Conservation (phyloP, 805 yeast genomes). For the Saccharomycopsis selenospora region DNA sequence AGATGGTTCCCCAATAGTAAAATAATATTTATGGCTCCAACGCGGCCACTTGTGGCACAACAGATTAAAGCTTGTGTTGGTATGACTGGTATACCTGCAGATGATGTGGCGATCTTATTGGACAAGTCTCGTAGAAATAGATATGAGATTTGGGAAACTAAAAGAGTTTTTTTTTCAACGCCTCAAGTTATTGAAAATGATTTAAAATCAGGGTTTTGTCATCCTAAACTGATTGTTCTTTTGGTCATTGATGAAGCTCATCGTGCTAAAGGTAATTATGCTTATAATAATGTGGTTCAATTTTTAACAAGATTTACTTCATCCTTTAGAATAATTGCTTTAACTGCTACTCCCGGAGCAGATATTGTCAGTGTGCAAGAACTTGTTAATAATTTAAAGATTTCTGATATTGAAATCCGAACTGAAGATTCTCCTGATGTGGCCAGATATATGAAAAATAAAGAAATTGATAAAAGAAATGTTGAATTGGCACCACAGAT, state of each 20-base stretch:
- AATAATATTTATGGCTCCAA: constrained; percentile 93
- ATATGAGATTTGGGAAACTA: constrained; percentile 66
- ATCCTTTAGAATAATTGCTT: constrained; percentile 69
- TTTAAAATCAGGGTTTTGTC: constrained; percentile 60
- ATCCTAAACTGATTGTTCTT: constrained; percentile 69
- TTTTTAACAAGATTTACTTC: constrained; percentile 54
- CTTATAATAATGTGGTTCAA: constrained; percentile 78
- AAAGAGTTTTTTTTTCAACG: constrained; percentile 83
- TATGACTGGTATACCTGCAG: constrained; percentile 73
- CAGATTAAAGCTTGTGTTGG: constrained; percentile 90
- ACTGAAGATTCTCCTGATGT: constrained; percentile 82
- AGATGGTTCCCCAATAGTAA: constrained; percentile 79
- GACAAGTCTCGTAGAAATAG: constrained; percentile 55
- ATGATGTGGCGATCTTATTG: constrained; percentile 71
- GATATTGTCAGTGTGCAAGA: constrained; percentile 83
- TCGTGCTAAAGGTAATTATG: constrained; percentile 82
- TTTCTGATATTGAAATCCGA: constrained; percentile 75
- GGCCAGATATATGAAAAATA: constrained; percentile 65
- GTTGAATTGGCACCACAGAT: constrained; percentile 52
- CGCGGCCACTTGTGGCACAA: constrained; percentile 92
- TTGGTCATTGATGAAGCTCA: constrained; percentile 95
- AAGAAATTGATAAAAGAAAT: constrained; percentile 51
- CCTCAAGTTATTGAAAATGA: constrained; percentile 97
- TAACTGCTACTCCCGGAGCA: constrained; percentile 95
- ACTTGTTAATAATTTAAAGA: constrained; percentile 62